Evolutionary conservation across 2,329 filamentous ascomycete species (phyloP), one percentile per base, ranked within the genome.

Genomic region (Cytospora mali): DNA sequence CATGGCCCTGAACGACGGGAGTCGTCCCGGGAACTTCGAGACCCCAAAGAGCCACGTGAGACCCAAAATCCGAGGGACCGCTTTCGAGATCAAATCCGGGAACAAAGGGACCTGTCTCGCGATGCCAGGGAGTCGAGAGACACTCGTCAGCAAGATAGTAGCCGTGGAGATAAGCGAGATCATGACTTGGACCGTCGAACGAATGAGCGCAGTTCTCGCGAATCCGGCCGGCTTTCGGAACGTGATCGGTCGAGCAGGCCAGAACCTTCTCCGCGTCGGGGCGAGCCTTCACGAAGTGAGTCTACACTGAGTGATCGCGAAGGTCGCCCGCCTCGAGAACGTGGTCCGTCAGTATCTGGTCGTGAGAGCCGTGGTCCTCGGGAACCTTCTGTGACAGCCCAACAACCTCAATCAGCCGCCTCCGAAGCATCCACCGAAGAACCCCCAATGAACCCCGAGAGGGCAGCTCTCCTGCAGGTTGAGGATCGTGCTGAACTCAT

Each of bases 371-470:
- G 71, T 54, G 64, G 64, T 28, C 52, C 66, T 13, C 69, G 71
- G 29, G 71, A 74, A 25, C 48, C 65, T 21, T 57, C 62, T 11
- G 61, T 21, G 31, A 14, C 51, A 49, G 39, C 42, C 27, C 29
- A 62, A 11, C 59, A 59, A 49, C 9, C 61, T 57, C 65, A 60
- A 33, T 11, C 55, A 11, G 65, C 72, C 31, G 58, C 73, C n/a
- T 70, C 76, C 16, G 67, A 74, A 13, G 67, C 74, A 42, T 65
- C 70, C 1, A 67, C 73, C 39, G 70, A 74, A 21, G 84, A 82
- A 13, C 81, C 82, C 9, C 74, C 76, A 10, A 81, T 86, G 68
- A 85, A 86, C 64, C 83, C 84, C 1, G 82, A 84, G 57, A 78
- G 84, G 62, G 81, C 83, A 31, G 78, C 82, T 10, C 73, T 83